Conservation (phyloP, 176 grass and related monocot genomes). For the Musa troglodytarum region DNA sequence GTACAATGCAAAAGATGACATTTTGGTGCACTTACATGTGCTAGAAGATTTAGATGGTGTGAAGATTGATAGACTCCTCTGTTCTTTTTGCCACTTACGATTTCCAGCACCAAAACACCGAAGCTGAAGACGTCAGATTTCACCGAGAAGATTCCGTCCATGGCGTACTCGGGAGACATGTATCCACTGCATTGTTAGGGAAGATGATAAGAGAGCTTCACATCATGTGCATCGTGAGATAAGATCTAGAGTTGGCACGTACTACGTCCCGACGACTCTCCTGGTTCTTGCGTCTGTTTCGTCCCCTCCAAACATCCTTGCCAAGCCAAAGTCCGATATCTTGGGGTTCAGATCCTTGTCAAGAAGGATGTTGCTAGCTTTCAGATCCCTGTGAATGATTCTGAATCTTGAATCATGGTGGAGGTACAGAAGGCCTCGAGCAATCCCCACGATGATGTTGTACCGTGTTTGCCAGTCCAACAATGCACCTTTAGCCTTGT, state of each 20-base stretch:
- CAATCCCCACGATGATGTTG: background rate
- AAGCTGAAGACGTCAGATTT: conserved; percentile 1
- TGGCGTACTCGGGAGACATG: background rate
- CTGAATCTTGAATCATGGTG: background rate
- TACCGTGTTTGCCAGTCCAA: background rate
- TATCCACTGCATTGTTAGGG: background rate
- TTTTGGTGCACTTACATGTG: background rate
- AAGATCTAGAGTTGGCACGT: background rate
- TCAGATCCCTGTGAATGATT: background rate
- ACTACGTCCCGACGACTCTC: background rate
- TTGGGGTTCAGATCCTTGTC: background rate
- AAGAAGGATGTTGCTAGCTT: background rate
- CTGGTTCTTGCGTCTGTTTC: background rate
- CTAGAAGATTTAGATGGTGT: background rate
- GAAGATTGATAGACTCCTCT: background rate
- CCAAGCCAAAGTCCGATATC: background rate
- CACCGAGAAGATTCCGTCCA: background rate
- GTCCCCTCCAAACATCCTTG: background rate
- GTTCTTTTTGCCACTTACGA: background rate
- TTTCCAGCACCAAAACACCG: background rate
- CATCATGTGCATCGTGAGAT: no score
- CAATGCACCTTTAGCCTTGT: background rate
- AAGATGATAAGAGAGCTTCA: background rate
- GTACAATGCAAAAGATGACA: background rate
- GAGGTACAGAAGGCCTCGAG: background rate